Percentiles rank a stretch among this genome's conserved stretches.
Conservation (phyloP, 495 filamentous ascomycete species). For the Glonium stellatum region DNA sequence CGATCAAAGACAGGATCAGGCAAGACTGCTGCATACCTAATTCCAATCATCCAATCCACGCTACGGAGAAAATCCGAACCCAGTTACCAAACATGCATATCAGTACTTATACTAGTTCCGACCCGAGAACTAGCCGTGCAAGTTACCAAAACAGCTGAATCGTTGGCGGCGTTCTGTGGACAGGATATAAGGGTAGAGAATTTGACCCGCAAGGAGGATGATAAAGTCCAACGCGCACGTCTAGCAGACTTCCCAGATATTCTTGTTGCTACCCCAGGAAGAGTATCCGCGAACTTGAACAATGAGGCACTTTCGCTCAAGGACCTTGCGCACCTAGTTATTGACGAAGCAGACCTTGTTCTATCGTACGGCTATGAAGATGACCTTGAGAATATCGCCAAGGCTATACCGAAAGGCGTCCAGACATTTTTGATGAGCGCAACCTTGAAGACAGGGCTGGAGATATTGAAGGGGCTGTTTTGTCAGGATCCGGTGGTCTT, state of each 20-base stretch:
- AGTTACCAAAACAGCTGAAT: constrained; percentile 64
- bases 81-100: constrained; percentile 32
- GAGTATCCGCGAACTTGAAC: constrained; percentile 64
- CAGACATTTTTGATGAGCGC: constrained; percentile 93
- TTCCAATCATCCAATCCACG: constrained; percentile 76
- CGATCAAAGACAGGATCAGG: constrained; percentile 34
- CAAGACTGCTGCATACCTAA: constrained; percentile 95
- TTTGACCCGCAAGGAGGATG: constrained; percentile 78
- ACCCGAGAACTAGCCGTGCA: constrained; percentile 91
- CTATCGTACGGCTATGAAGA: constrained; percentile 90
- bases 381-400: constrained; percentile 70
- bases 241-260: constrained; percentile 85
- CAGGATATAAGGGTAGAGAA: constrained; percentile 77
- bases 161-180: constrained; percentile 72
- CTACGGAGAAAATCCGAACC: constrained; percentile 64
- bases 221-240: constrained; percentile 73
- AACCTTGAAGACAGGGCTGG: constrained; percentile 78
- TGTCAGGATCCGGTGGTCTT: constrained; percentile 72
- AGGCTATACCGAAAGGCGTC: constrained; percentile 70
- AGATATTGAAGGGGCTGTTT: constrained; percentile 78
- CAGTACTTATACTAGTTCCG: constrained; percentile 82
- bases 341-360: constrained; percentile 95
- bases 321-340: constrained; percentile 68
- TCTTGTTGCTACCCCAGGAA: constrained; percentile 79
- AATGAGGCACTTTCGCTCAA: constrained; percentile 60